phyloP scores from a whole-genome alignment of 129 eudicot genomes.

The Chrysanthemum makinoi region DNA sequence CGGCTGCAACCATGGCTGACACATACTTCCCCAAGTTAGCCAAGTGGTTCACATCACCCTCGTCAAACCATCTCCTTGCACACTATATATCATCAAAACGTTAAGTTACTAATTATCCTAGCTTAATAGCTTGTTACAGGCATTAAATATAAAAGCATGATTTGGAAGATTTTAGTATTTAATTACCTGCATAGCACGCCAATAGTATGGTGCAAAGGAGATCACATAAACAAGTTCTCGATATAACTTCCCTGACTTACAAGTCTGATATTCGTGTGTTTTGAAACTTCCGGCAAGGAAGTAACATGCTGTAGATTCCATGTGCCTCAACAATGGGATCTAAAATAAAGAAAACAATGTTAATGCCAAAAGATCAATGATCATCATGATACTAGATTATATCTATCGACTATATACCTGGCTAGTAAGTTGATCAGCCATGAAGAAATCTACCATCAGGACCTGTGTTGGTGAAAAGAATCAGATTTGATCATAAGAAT shows the following conservation, averaged over 20 bases:
- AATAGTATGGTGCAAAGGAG: constrained; percentile 94
- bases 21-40: constrained; percentile 94
- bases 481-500: neutral
- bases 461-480: constrained; percentile 48
- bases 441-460: constrained; percentile 87
- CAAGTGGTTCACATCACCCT: constrained; percentile 61
- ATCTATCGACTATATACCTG: constrained; percentile 48
- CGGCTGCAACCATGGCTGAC: constrained; percentile 99
- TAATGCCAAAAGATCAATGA: too few species aligned
- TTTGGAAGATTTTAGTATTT: neutral
- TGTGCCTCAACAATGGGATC: constrained; percentile 90
- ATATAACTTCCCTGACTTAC: constrained; percentile 82
- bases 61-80: constrained; percentile 99
- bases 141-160: neutral
- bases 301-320: constrained; percentile 92
- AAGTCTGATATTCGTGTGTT: constrained; percentile 61
- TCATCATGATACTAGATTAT: neutral
- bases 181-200: constrained; percentile 99
- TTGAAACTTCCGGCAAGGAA: constrained; percentile 73
- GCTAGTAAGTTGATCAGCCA: constrained; percentile 98
- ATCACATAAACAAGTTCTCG: constrained; percentile 86
- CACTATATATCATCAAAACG: constrained; percentile 42
- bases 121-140: neutral
- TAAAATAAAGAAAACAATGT: constrained; percentile 14
- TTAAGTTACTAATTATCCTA: neutral